phyloP scores from a whole-genome alignment of 768 basidiomycete species.

The Hygrophorus russula region DNA sequence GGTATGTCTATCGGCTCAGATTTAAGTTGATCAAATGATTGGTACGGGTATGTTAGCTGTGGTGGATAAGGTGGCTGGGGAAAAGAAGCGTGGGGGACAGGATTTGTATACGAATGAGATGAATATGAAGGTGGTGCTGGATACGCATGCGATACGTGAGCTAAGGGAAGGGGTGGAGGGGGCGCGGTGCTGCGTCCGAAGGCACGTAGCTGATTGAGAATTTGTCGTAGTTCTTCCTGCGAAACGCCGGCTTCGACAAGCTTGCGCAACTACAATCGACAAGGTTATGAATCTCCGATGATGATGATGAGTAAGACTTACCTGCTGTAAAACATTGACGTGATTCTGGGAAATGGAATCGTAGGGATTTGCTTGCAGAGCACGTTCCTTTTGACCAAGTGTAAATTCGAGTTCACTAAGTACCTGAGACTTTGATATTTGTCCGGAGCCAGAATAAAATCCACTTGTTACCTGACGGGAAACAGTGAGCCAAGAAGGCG shows the following conservation, averaged over 20 bases:
- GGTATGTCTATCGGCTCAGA: not conserved
- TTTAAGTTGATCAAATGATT: not conserved
- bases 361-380: constrained; percentile 59
- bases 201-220: constrained; percentile 57
- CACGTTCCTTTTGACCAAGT: constrained; percentile 70
- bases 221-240: constrained; percentile 68
- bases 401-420: constrained; percentile 76
- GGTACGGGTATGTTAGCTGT: constrained; percentile 10
- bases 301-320: constrained; percentile 21
- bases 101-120: not conserved
- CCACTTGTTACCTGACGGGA: constrained; percentile 16
- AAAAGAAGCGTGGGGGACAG: not conserved
- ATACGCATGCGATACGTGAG: constrained; percentile 13
- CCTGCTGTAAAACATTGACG: constrained; percentile 72
- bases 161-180: constrained; percentile 24
- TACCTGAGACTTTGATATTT: constrained; percentile 69
- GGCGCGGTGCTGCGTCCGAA: constrained; percentile 34
- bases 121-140: constrained; percentile 8
- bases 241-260: constrained; percentile 74
- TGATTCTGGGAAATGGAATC: constrained; percentile 62
- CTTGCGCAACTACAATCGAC: constrained; percentile 41
- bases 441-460: constrained; percentile 27
- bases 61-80: constrained; percentile 21
- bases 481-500: not conserved
- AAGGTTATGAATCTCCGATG: constrained; percentile 4